phyloP scores from a whole-genome alignment of 129 eudicot species.

The Centella asiatica region DNA sequence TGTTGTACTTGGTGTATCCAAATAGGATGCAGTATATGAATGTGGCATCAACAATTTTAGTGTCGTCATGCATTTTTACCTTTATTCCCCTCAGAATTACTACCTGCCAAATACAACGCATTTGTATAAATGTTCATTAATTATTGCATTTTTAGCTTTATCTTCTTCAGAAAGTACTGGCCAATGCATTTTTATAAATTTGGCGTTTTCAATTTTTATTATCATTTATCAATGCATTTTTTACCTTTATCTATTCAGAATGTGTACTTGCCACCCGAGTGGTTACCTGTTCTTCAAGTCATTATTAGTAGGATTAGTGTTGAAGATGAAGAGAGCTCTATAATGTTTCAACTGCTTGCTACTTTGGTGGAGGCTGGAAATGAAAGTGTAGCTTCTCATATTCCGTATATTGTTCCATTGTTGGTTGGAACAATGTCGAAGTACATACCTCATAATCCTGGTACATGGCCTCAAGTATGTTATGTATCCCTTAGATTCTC shows the following conservation, averaged over 20 bases:
- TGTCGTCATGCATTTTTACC: background rate
- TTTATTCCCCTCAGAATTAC: constrained; percentile 42
- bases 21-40: constrained; percentile 3
- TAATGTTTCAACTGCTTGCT: constrained; percentile 61
- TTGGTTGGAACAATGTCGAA: constrained; percentile 41
- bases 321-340: constrained; percentile 46
- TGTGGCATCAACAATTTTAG: background rate
- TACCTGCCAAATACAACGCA: too few relatives aligned
- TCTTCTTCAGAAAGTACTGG: too few relatives aligned
- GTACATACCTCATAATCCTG: constrained; percentile 42
- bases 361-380: constrained; percentile 64
- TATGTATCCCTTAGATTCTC: background rate
- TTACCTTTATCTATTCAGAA: constrained; percentile 32
- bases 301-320: constrained; percentile 46
- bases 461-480: constrained; percentile 66
- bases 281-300: constrained; percentile 67
- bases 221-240: background rate
- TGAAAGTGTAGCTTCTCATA: constrained; percentile 49
- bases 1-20: constrained; percentile 3
- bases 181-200: background rate
- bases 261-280: constrained; percentile 64
- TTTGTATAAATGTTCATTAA: too few relatives aligned
- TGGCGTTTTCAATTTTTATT: background rate
- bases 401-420: constrained; percentile 41
- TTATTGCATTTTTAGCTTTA: too few relatives aligned